Evolutionary conservation across 257 asterid genomes (phyloP).

Genomic region (Nicotiana tabacum): DNA sequence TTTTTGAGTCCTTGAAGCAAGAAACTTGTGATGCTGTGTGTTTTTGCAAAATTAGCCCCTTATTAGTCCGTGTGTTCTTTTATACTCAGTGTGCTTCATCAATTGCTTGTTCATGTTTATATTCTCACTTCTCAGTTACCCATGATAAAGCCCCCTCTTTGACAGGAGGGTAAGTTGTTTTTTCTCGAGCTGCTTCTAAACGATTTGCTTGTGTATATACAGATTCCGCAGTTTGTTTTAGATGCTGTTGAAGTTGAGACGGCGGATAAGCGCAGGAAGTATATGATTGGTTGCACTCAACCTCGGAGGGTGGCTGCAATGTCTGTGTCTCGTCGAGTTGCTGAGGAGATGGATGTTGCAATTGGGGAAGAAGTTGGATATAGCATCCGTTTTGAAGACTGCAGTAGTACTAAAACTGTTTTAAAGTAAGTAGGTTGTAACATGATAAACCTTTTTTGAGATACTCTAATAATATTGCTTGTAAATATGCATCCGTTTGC

Average conservation of each 20-base stretch:
- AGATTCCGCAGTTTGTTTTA: constrained; percentile 96
- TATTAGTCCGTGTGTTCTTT: neutral
- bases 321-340: constrained; percentile 97
- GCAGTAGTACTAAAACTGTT: constrained; percentile 82
- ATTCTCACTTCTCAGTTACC: neutral
- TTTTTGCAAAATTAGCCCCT: neutral
- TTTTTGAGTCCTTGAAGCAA: neutral
- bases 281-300: constrained; percentile 95
- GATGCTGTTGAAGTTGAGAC: constrained; percentile 69
- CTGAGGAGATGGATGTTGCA: constrained; percentile 96
- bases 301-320: constrained; percentile 98
- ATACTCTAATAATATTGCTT: neutral
- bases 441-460: neutral
- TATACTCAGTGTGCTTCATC: neutral
- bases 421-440: constrained; percentile 42
- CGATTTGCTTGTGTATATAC: constrained; percentile 7
- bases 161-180: neutral
- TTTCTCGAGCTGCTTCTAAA: neutral
- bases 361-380: constrained; percentile 99
- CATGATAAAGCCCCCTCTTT: neutral
- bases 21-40: neutral
- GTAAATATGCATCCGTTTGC: neutral
- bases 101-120: neutral
- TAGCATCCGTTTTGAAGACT: constrained; percentile 93
- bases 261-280: constrained; percentile 66